Evolutionary conservation across 1,284 basidiomycete species (phyloP).

Genomic region (Heimioporus retisporus): DNA sequence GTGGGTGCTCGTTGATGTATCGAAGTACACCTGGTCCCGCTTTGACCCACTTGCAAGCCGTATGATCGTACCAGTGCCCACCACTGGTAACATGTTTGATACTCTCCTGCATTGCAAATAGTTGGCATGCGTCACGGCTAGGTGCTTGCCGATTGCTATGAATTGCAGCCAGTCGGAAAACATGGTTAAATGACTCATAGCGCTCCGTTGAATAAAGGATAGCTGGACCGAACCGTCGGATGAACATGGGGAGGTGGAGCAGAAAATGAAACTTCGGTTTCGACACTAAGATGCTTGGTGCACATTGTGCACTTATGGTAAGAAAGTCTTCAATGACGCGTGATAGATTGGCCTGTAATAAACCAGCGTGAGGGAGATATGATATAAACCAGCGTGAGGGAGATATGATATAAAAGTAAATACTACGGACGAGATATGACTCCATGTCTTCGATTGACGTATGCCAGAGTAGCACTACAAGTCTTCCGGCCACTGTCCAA

Average conservation of each 20-base stretch:
- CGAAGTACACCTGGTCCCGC: neutral
- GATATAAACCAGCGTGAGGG: neutral
- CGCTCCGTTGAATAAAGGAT: conserved; percentile 24
- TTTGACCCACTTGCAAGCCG: conserved; percentile 4
- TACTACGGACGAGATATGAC: neutral
- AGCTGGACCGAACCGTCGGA: conserved; percentile 18
- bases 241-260: conserved; percentile 21
- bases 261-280: conserved; percentile 27
- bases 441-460: neutral
- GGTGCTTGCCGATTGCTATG: conserved; percentile 27
- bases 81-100: conserved; percentile 29
- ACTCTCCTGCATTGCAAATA: conserved; percentile 21
- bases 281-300: conserved; percentile 21
- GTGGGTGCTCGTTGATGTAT: conserved; percentile 7
- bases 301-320: conserved; percentile 11
- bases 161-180: conserved; percentile 20
- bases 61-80: neutral
- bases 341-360: conserved; percentile 9
- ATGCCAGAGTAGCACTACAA: conserved; percentile 2
- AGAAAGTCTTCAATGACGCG: conserved; percentile 27
- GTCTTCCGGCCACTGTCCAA: neutral
- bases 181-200: conserved; percentile 27
- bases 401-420: neutral
- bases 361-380: neutral
- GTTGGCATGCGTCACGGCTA: conserved; percentile 25